A percentile compares a stretch with the other conserved stretches of the same genome.
Conservation (phyloP, 306 rosid species). For the Psophocarpus tetragonolobus region DNA sequence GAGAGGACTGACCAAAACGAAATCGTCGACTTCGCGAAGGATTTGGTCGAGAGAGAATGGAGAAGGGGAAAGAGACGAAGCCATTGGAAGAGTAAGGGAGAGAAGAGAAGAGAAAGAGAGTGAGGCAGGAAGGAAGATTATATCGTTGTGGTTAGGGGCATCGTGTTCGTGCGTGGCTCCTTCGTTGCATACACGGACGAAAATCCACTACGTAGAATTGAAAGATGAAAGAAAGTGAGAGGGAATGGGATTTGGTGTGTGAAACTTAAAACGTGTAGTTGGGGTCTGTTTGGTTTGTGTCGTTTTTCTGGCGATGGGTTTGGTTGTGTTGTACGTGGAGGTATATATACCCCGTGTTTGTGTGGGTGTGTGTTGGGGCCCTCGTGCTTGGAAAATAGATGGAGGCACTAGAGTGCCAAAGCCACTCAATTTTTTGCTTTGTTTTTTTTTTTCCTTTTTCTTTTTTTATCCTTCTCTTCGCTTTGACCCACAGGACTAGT, state of each 20-base stretch:
- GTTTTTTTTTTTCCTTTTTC: too few relatives aligned
- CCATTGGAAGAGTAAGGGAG: constrained; percentile 42
- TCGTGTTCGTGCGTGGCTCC: constrained; percentile 69
- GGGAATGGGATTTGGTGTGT: background rate
- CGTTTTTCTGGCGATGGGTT: background rate
- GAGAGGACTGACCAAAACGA: constrained; percentile 56
- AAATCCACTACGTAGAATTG: constrained; percentile 41
- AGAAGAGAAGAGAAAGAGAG: background rate
- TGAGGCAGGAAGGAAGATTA: background rate
- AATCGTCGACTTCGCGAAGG: constrained; percentile 72
- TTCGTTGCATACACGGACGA: constrained; percentile 64
- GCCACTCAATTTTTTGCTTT: constrained; percentile 17
- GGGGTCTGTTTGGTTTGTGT: too few relatives aligned
- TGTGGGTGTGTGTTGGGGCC: constrained; percentile 14
- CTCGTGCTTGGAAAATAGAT: background rate
- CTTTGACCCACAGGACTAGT: constrained; percentile 6
- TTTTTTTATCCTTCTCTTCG: too few relatives aligned
- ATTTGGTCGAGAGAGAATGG: constrained; percentile 38
- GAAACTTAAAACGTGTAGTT: too few relatives aligned
- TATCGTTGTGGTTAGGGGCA: constrained; percentile 24
- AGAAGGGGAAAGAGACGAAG: constrained; percentile 35
- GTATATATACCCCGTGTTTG: constrained; percentile 25
- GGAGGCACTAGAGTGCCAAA: background rate
- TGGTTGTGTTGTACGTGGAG: constrained; percentile 18
- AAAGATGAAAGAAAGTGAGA: constrained; percentile 8